Conservation (phyloP, 2,329 filamentous ascomycete genomes). For the Colletotrichum spinosum region DNA sequence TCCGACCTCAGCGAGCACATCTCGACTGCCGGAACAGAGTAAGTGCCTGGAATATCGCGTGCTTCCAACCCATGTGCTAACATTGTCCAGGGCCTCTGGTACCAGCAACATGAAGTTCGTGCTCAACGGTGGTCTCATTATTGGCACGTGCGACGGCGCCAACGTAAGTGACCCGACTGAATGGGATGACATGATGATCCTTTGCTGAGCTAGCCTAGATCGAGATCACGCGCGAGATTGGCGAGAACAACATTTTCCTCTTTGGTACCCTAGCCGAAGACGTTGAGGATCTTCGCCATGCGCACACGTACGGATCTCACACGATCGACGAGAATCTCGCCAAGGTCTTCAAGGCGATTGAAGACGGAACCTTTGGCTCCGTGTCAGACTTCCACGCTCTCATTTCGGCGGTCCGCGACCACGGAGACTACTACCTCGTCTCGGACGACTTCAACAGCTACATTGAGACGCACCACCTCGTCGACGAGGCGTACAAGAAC, state of each 20-base stretch:
- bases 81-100: slow-evolving; percentile 69
- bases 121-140: slow-evolving; percentile 95
- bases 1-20: slow-evolving; percentile 99
- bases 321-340: slow-evolving; percentile 80
- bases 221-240: slow-evolving; percentile 96
- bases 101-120: slow-evolving; percentile 99
- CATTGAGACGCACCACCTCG: slow-evolving; percentile 87
- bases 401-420: slow-evolving; percentile 86
- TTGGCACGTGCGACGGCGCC: slow-evolving; percentile 96
- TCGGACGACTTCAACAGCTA: slow-evolving; percentile 98
- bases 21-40: slow-evolving; percentile 95
- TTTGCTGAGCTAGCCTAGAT: slow-evolving; percentile 63
- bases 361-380: slow-evolving; percentile 84
- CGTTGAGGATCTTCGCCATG: slow-evolving; percentile 93
- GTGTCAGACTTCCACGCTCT: slow-evolving; percentile 83
- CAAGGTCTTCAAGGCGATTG: slow-evolving; percentile 87
- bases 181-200: slow-evolving; percentile 33
- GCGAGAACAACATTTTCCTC: slow-evolving; percentile 97
- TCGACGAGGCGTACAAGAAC: slow-evolving; percentile 92
- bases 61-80: slow-evolving; percentile 24
- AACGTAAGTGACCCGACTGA: slow-evolving; percentile 73
- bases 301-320: slow-evolving; percentile 86
- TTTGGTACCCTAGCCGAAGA: slow-evolving; percentile 97
- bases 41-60: slow-evolving; percentile 45
- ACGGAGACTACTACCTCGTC: slow-evolving; percentile 97